These are phyloP conservation scores for Cylindrotheca fusiformis DNA, from an alignment of 108 stramenopile species.

Conservation along the genomic window DNA sequence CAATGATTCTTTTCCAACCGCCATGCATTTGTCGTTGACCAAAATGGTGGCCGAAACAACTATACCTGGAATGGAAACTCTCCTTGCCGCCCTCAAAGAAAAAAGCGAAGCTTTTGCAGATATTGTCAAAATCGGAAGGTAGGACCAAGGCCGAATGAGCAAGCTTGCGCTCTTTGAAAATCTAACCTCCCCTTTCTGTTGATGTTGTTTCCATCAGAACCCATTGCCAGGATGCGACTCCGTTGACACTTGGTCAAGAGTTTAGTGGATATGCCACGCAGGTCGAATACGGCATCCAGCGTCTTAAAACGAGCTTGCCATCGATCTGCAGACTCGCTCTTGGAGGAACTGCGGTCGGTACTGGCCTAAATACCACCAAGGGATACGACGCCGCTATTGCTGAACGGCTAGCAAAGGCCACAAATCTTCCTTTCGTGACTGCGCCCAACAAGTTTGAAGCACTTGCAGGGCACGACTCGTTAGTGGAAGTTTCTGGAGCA, in stretches of 20 bases:
- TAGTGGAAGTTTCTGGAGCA: constrained; percentile 92
- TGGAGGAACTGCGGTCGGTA: constrained; percentile 98
- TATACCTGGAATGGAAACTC: constrained; percentile 74
- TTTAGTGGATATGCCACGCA: constrained; percentile 95
- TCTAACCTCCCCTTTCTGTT: neutral
- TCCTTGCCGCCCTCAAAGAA: constrained; percentile 63
- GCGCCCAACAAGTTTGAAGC: constrained; percentile 98
- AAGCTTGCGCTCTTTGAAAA: neutral
- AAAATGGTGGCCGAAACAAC: constrained; percentile 65
- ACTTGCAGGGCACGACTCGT: constrained; percentile 93
- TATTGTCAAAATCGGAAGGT: constrained; percentile 93
- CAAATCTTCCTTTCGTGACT: constrained; percentile 87
- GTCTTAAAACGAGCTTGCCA: constrained; percentile 67
- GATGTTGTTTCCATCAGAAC: constrained; percentile 50
- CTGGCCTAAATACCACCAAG: constrained; percentile 86
- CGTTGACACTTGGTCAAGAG: constrained; percentile 98
- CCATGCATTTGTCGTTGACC: constrained; percentile 93
- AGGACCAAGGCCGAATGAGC: neutral
- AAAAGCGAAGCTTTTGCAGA: constrained; percentile 75
- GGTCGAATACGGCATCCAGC: constrained; percentile 85
- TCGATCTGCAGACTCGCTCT: constrained; percentile 89
- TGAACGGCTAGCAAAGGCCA: constrained; percentile 85
- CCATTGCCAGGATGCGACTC: constrained; percentile 98
- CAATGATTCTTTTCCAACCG: constrained; percentile 97
- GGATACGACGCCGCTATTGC: constrained; percentile 95